phyloP scores from a whole-genome alignment of 768 basidiomycete genomes.

The Mycena amicta region DNA sequence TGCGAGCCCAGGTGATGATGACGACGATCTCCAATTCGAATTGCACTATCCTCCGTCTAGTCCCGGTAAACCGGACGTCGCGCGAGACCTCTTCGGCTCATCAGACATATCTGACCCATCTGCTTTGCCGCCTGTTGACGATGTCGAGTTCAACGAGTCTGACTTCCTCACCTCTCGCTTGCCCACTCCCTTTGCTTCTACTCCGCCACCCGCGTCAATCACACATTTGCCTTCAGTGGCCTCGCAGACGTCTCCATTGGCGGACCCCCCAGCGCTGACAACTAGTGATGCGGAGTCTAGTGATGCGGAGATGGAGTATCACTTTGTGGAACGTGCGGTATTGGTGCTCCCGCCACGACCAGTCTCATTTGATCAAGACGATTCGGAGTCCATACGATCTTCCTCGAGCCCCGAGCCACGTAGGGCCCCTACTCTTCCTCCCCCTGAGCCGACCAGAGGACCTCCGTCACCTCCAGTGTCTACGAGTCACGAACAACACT shows the following conservation, averaged over 20 bases:
- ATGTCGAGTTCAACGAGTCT: conserved; percentile 20
- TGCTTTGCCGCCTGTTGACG: conserved; percentile 6
- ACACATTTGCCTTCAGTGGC: not conserved
- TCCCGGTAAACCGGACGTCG: not conserved
- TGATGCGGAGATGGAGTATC: not conserved
- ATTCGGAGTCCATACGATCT: conserved; percentile 21
- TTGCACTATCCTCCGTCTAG: not conserved
- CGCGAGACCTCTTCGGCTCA: not conserved
- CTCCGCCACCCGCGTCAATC: conserved; percentile 6
- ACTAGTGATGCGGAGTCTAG: not conserved
- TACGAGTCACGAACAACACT: not conserved
- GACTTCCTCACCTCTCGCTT: conserved; percentile 20
- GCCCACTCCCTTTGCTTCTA: conserved; percentile 19
- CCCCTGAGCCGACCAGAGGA: not conserved
- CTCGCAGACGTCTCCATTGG: not conserved
- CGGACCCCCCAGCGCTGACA: conserved; percentile 3
- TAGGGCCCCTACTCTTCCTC: not conserved
- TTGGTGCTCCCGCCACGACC: too few relatives aligned
- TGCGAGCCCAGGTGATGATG: not conserved
- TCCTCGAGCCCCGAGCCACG: conserved; percentile 23
- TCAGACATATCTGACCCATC: too few relatives aligned
- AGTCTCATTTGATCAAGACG: not conserved
- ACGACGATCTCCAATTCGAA: not conserved
- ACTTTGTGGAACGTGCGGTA: too few relatives aligned
- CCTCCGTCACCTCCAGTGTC: not conserved